A percentile compares a stretch with the other conserved stretches of the same genome.
phyloP scores from a whole-genome alignment of 2,329 filamentous ascomycete species.

The Trichophyton mentagrophytes region DNA sequence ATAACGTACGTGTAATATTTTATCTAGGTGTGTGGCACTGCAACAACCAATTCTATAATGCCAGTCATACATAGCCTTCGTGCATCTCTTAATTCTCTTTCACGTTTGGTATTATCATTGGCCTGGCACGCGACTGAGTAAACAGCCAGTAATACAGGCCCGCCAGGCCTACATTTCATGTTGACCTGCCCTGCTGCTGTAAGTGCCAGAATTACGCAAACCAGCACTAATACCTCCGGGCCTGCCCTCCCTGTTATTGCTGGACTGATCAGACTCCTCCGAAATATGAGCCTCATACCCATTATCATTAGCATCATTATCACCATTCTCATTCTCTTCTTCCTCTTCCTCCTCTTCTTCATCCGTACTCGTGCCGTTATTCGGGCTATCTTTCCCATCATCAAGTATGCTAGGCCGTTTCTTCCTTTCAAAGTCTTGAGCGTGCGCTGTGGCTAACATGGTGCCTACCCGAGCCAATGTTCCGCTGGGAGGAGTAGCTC shows the following conservation, averaged over 20 bases:
- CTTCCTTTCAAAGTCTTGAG: slow-evolving; percentile 81
- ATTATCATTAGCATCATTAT: slow-evolving; percentile 9
- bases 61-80: too few species aligned
- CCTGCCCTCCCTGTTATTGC: not conserved
- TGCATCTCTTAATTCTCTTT: too few species aligned
- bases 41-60: too few species aligned
- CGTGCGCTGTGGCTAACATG: slow-evolving; percentile 73
- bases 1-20: too few species aligned
- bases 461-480: slow-evolving; percentile 45
- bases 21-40: too few species aligned
- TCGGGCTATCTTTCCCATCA: slow-evolving; percentile 21
- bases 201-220: not conserved
- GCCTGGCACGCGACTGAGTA: too few species aligned
- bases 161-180: not conserved
- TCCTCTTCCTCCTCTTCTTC: slow-evolving; percentile 28
- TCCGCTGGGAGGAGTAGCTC: slow-evolving; percentile 14
- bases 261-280: not conserved
- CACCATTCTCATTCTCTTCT: slow-evolving; percentile 24
- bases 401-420: slow-evolving; percentile 38
- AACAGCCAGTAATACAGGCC: too few species aligned
- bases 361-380: slow-evolving; percentile 24
- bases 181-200: not conserved
- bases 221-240: not conserved
- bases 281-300: not conserved
- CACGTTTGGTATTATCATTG: too few species aligned